Percentiles rank a stretch among this genome's conserved stretches.
Conservation (phyloP, 176 grass and related monocot species). For the Tillandsia leiboldiana region DNA sequence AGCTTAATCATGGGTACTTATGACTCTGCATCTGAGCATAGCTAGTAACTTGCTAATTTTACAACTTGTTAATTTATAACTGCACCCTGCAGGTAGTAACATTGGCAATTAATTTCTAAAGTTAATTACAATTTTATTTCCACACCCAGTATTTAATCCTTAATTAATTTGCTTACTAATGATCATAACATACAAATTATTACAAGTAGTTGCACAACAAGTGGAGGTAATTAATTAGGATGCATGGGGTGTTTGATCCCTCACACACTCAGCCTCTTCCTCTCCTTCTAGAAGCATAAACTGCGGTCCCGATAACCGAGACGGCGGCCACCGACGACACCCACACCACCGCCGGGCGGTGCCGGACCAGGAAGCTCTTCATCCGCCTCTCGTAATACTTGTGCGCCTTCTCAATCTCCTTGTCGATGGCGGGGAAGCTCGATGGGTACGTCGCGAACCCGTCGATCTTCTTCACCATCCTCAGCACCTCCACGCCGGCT, state of each 20-base stretch:
- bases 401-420: slow-evolving; percentile 25
- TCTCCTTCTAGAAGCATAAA: slow-evolving; percentile 25
- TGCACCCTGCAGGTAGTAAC: too few species aligned
- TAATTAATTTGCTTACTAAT: too few species aligned
- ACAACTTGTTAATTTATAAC: too few species aligned
- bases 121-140: too few species aligned
- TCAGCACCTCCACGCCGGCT: slow-evolving; percentile 16
- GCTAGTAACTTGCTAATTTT: too few species aligned
- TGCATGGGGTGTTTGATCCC: not conserved
- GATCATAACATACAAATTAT: too few species aligned
- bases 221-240: too few species aligned
- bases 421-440: slow-evolving; percentile 37
- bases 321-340: slow-evolving; percentile 31
- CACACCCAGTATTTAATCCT: too few species aligned
- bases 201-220: too few species aligned
- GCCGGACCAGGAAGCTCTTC: slow-evolving; percentile 34
- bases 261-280: not conserved
- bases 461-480: slow-evolving; percentile 36
- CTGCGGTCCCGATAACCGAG: slow-evolving; percentile 30
- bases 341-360: slow-evolving; percentile 33
- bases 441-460: slow-evolving; percentile 40
- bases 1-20: too few species aligned
- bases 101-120: too few species aligned
- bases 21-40: too few species aligned
- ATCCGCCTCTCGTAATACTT: slow-evolving; percentile 30